Evolutionary conservation across 805 yeast genomes (phyloP), one percentile per base, ranked within the genome.

Genomic region (Metschnikowia noctiluminum): DNA sequence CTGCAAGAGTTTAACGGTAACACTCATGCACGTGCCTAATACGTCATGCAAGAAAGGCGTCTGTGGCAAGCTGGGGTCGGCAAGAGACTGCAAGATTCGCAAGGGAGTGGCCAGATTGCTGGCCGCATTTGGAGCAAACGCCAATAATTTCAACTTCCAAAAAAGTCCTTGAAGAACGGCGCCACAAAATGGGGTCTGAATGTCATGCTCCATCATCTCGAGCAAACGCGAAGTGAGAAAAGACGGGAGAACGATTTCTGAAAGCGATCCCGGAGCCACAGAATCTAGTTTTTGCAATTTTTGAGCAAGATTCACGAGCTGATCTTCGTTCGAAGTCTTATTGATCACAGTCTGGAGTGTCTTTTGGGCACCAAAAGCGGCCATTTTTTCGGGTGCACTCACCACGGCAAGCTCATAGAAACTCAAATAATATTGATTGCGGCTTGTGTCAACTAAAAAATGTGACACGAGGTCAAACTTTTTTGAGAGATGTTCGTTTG

Each of bases 291-390:
- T 45, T 35, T 38, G 43, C 36, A 45, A 45, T 34, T 41, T 45
- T 30, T 52, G 43, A 6, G 49, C 35, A 14, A 52, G 38, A 28
- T 43, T 15, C 16, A 51, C 34, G 34, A 56, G 45, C n/a, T 40
- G 43, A 5, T 38, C 43, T 11, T 45, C 49, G 4, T 41, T 34
- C 5, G 49, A 13, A n/a, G 61, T 47, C 28, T 62, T 62, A 37
- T 76, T 67, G 28, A 85, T 63, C 46, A 66, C 83, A 6, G 73
- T 73, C 46, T 80, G 82, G 14, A 84, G 61, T 49, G 68, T 76
- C 28, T 69, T 71, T 3, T 61, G 57, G 15, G 62, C 54, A 1
- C 81, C 79, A 48, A 74, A 76, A 26, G 74, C 68, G 30, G 76
- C 31, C 3, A 80, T 61, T 56, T 77, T 81, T 12, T 77, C 79